Evolutionary conservation across 345 rosid species (phyloP), one percentile per base, ranked within the genome.

Genomic region (Camelina sativa): DNA sequence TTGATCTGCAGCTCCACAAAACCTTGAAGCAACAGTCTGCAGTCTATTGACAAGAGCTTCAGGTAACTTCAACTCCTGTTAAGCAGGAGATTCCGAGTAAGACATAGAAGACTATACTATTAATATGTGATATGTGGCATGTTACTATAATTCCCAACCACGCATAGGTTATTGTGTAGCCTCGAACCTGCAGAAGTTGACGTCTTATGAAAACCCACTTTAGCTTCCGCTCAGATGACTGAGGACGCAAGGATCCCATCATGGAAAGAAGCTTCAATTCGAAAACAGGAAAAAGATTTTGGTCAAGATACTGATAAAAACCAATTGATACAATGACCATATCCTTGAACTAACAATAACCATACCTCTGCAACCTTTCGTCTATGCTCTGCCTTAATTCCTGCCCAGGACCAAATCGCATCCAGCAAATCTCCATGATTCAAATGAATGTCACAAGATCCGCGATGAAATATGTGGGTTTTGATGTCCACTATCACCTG

Each of bases 341-440:
- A 64, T 38, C 63, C 57, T 50, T 72, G 30, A 50, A 59, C 41
- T 58, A 59, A 64, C 62, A 28, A 58, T 50, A 47, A 32, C 62
- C 51, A 66, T 80, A 89, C 98, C 98, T 94, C 98, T 55, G 97
- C 98, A 41, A 90, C 97, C 87, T 89, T 91, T 53, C 73, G 86
- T 64, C 95, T 86, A 64, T 88, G 91, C 77, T 91, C 96, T 54
- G 87, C 87, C 73, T 81, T 91, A 72, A 94, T 85, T 84, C 98
- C 98, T 60, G 83, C 85, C 97, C 98, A 94, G 37, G 91, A 84
- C 98, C 98, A 94, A 73, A 91, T 91, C 46, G 96, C 94, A 73
- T 91, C 90, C 37, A 94, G 85, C 76, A 94, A 81, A 67, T 87
- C 86, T 82, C 96, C 96, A 66, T 94, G 98, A 79, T 94, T 91